Percentiles rank a stretch among this genome's conserved stretches.
Evolutionary conservation across 225 moss, liverwort and hornwort genomes (phyloP).

Genomic region (Pleurozium schreberi): DNA sequence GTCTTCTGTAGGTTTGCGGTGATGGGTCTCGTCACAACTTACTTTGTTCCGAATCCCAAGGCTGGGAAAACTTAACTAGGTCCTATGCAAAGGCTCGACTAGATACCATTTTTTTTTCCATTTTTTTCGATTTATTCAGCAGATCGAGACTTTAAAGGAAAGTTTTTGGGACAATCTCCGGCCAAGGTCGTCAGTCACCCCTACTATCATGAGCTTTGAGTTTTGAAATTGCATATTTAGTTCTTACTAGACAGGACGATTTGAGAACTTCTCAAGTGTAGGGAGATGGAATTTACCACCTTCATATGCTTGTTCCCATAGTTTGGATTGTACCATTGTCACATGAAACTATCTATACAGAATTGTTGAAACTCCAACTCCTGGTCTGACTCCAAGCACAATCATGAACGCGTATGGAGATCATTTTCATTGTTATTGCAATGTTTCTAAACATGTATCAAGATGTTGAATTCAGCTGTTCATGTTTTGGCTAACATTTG

Average conservation of each 20-base stretch:
- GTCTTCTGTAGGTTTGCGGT: constrained; percentile 53
- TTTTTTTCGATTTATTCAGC: neutral
- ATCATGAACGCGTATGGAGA: too few species aligned
- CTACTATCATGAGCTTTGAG: neutral
- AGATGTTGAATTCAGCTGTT: neutral
- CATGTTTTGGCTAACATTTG: neutral
- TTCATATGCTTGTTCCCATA: neutral
- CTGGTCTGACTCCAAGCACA: neutral
- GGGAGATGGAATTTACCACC: neutral
- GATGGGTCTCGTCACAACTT: constrained; percentile 83
- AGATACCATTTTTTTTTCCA: neutral
- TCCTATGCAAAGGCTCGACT: neutral
- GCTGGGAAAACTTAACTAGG: neutral
- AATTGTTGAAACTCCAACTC: neutral
- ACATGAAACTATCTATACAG: neutral
- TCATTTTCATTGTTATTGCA: too few species aligned
- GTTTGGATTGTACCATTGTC: neutral
- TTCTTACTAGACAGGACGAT: neutral
- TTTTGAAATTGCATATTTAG: neutral
- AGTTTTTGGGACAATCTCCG: neutral
- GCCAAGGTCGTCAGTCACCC: neutral
- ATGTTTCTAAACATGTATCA: too few species aligned
- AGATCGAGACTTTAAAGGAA: neutral
- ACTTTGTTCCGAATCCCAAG: constrained; percentile 44
- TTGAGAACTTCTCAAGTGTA: neutral